Evolutionary conservation across 768 basidiomycete species (phyloP).

Genomic region (Crassisporium funariophilum): DNA sequence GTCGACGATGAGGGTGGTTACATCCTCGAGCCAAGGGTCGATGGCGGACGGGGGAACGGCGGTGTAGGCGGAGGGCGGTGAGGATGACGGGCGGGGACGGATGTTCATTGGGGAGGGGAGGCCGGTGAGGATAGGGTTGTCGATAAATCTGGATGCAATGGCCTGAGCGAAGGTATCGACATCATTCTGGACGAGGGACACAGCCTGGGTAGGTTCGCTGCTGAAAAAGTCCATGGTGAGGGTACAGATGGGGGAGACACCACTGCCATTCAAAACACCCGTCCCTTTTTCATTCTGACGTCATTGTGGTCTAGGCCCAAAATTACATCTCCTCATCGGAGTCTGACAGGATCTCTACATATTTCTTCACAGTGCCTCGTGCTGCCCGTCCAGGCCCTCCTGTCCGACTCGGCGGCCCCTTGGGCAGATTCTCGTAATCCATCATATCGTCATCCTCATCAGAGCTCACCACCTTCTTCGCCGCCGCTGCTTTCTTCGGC

Average conservation of each 20-base stretch:
- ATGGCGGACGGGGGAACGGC: slow-evolving; percentile 30
- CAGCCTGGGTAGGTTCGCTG: slow-evolving; percentile 26
- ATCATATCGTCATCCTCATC: slow-evolving; percentile 50
- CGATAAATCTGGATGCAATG: slow-evolving; percentile 48
- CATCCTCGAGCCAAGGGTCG: slow-evolving; percentile 32
- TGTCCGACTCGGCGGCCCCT: slow-evolving; percentile 48
- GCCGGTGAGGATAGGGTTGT: slow-evolving; percentile 35
- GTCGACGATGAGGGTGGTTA: slow-evolving; percentile 73
- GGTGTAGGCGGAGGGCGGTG: slow-evolving; percentile 21
- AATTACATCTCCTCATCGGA: slow-evolving; percentile 47
- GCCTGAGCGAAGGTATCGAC: slow-evolving; percentile 56
- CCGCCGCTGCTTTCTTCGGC: slow-evolving; percentile 48
- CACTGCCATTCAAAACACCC: slow-evolving; percentile 5
- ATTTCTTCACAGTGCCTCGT: slow-evolving; percentile 50
- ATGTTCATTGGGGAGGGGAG: slow-evolving; percentile 13
- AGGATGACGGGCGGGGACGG: slow-evolving; percentile 11
- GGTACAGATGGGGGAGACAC: too few species aligned
- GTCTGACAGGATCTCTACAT: slow-evolving; percentile 59
- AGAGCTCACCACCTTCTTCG: slow-evolving; percentile 46
- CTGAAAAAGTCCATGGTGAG: slow-evolving; percentile 47
- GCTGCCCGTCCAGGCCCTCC: too few species aligned
- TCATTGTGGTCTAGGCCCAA: too few species aligned
- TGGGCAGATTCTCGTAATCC: slow-evolving; percentile 44
- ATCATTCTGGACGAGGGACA: slow-evolving; percentile 23
- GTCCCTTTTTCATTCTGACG: slow-evolving; percentile 2